phyloP scores from a whole-genome alignment of 257 asterid species.

The Leptodermis oblonga region DNA sequence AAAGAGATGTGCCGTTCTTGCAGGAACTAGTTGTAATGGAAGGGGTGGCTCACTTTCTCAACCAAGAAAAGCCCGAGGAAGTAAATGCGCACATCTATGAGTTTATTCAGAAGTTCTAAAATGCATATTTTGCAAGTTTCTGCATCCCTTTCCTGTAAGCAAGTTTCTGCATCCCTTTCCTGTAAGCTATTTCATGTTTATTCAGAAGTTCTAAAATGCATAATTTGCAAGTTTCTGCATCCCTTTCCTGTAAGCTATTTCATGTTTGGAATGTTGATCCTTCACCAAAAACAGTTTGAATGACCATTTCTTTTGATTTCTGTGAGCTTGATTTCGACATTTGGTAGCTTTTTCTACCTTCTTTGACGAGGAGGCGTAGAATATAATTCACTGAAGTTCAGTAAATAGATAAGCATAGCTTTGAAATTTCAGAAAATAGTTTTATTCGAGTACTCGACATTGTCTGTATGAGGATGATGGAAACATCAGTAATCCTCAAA shows the following conservation, averaged over 20 bases:
- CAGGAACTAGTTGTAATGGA: constrained; percentile 75
- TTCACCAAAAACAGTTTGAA: background rate
- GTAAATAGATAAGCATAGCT: background rate
- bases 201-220: too few relatives aligned
- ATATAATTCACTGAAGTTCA: too few relatives aligned
- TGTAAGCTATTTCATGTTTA: background rate
- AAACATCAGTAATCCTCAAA: too few relatives aligned
- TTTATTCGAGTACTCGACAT: background rate
- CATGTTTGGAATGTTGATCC: constrained; percentile 1
- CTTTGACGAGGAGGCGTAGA: too few relatives aligned
- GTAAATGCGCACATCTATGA: constrained; percentile 59
- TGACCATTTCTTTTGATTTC: background rate
- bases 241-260: background rate
- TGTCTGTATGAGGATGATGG: background rate
- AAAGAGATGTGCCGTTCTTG: constrained; percentile 57
- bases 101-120: constrained; percentile 54
- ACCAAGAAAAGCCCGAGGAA: constrained; percentile 80
- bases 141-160: background rate
- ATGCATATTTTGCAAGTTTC: background rate
- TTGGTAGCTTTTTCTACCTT: too few relatives aligned
- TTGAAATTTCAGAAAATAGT: background rate
- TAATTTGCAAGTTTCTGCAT: too few relatives aligned
- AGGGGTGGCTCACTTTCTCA: constrained; percentile 84
- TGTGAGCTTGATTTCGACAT: background rate
- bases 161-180: too few relatives aligned